Percentiles rank a stretch among this genome's conserved stretches.
These are phyloP conservation scores for Trebouxia sp. DNA, from an alignment of 139 green algal species.

Conservation along the genomic window DNA sequence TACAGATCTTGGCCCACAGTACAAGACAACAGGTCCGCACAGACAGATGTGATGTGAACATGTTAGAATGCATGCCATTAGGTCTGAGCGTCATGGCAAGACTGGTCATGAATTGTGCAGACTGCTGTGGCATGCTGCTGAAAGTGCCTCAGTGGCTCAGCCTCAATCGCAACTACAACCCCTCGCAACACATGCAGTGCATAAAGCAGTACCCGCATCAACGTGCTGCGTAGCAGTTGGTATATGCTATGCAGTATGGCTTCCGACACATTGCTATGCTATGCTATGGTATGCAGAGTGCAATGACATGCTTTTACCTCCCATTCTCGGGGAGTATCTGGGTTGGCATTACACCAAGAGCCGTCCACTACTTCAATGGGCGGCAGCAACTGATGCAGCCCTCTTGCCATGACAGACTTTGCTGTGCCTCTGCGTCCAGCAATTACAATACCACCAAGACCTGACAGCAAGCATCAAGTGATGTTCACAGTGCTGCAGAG, in stretches of 20 bases:
- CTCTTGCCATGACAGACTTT: constrained; percentile 97
- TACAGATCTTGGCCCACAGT: too few species aligned
- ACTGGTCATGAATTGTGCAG: too few species aligned
- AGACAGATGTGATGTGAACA: too few species aligned
- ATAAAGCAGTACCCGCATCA: neutral
- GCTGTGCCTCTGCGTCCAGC: constrained; percentile 88
- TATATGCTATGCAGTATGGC: neutral
- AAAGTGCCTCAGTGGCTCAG: too few species aligned
- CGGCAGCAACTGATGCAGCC: constrained; percentile 93
- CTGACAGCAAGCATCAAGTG: neutral
- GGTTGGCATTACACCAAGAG: constrained; percentile 94
- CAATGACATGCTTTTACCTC: constrained; percentile 66
- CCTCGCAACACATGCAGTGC: too few species aligned
- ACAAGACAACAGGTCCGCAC: too few species aligned
- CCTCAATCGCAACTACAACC: too few species aligned
- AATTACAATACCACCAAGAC: constrained; percentile 94
- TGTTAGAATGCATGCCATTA: neutral
- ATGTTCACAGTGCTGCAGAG: too few species aligned
- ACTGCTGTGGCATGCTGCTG: too few species aligned
- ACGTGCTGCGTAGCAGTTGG: neutral
- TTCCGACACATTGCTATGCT: neutral
- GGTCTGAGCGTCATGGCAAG: too few species aligned
- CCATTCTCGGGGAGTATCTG: constrained; percentile 82
- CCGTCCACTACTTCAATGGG: constrained; percentile 96
- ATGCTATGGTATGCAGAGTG: neutral